Evolutionary conservation across 331 rosid genomes (phyloP), one percentile per base, ranked within the genome.

Genomic region (Prunus yedoensis): DNA sequence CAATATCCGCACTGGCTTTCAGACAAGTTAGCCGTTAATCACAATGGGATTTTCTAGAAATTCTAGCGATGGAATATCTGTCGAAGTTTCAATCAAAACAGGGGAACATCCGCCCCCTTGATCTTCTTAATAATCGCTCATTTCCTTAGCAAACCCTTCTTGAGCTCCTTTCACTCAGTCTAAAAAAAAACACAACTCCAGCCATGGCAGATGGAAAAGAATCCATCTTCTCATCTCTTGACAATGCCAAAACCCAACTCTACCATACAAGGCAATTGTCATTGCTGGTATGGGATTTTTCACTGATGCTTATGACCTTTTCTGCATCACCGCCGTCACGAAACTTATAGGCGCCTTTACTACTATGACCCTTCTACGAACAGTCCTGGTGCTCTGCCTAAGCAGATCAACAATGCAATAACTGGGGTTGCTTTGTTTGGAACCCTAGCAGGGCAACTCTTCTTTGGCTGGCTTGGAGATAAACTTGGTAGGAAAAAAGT

Each of bases 381-480:
- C 35, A 35, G 23, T 23, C 72, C 76, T 8, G 77, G 76, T 17
- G 17, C 7, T 23, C 66, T 70, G 17, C 75, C 76, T 23, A n/a
- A 1, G 2, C 43, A 70, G 8, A 47, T 70, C 43, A 61, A 30
- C 65, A 78, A 78, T 38, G 76, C 81, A 56, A 70, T 78, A n/a
- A 70, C 66, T 2, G 76, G 72, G 30, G 76, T 78, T 51, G 81
- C 77, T 17, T 46, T 78, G 51, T 77, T 73, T 10, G 81, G 76
- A 4, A 76, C 80, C 53, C 50, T 76, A 45, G 74, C 80, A 1
- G 74, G 74, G 74, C 59, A 67, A 76, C 68, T 68, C 76, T 51
- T 61, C 69, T 77, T 77, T 77, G 81, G 81, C 81, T 77, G 81
- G 76, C 81, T 77, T 9, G 81, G 81, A 4, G 81, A 77, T 28